Percentiles rank a stretch among this genome's conserved stretches.
phyloP scores from a whole-genome alignment of 106 monocot genomes.

The Dendrobium huoshanense region DNA sequence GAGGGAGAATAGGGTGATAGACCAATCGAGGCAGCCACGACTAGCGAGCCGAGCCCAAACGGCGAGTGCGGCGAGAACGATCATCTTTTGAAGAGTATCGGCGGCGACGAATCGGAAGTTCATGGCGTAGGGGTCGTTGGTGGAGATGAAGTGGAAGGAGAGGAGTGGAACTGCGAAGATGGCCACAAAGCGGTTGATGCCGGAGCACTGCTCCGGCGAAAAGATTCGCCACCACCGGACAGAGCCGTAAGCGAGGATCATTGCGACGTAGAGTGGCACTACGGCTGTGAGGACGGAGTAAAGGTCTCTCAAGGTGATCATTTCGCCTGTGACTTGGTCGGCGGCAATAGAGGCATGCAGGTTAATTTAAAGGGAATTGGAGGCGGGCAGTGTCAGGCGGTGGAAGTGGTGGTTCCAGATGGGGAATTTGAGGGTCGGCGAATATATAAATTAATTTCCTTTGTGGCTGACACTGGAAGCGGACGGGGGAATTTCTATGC shows the following conservation, averaged over 20 bases:
- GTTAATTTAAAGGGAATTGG: neutral
- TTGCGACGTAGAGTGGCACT: conserved; percentile 68
- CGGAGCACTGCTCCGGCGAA: conserved; percentile 66
- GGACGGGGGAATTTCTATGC: neutral
- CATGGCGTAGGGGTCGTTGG: conserved; percentile 61
- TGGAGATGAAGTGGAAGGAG: conserved; percentile 67
- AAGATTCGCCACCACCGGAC: conserved; percentile 65
- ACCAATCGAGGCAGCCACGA: conserved; percentile 38
- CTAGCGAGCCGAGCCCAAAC: conserved; percentile 28
- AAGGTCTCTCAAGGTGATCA: conserved; percentile 47
- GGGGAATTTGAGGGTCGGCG: neutral
- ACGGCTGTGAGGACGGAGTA: conserved; percentile 57
- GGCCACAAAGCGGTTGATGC: conserved; percentile 65
- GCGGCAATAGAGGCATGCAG: neutral
- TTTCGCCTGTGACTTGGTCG: neutral
- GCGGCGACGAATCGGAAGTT: conserved; percentile 57
- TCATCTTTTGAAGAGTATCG: conserved; percentile 52
- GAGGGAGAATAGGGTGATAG: conserved; percentile 65
- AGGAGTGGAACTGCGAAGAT: conserved; percentile 61
- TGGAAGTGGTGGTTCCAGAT: neutral
- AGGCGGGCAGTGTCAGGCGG: neutral
- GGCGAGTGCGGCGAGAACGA: conserved; percentile 44
- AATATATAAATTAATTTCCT: neutral
- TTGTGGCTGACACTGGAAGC: neutral
- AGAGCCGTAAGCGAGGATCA: conserved; percentile 65